Conservation (phyloP, 192 early-diverging fungal species). For the Backusella luteola region DNA sequence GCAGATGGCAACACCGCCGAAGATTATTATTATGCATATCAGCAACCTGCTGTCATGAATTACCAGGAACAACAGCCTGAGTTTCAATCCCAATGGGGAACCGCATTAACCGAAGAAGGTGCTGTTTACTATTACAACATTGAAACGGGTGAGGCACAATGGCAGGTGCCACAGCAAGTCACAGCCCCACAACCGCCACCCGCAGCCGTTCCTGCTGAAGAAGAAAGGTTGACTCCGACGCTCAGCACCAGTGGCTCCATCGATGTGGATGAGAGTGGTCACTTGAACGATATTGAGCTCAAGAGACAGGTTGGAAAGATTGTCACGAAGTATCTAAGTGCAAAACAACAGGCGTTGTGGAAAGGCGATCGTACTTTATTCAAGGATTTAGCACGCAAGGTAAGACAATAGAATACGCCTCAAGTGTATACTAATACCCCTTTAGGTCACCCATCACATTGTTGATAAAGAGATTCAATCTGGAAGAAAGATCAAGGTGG, state of each 20-base stretch:
- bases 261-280: background rate
- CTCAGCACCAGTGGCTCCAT: constrained; percentile 12
- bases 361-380: constrained; percentile 44
- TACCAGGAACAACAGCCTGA: background rate
- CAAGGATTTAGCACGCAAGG: constrained; percentile 52
- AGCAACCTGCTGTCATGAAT: background rate
- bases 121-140: constrained; percentile 52
- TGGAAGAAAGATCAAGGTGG: constrained; percentile 37
- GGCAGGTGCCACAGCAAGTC: constrained; percentile 38
- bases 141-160: constrained; percentile 50
- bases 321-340: constrained; percentile 37
- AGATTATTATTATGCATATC: constrained; percentile 14
- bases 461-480: constrained; percentile 47
- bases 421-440: background rate
- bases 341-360: constrained; percentile 46
- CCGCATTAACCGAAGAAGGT: constrained; percentile 42
- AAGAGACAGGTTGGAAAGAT: constrained; percentile 31
- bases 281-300: constrained; percentile 19
- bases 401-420: constrained; percentile 10
- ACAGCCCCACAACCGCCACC: background rate
- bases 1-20: background rate
- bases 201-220: background rate
- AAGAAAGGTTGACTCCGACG: constrained; percentile 8
- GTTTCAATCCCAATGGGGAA: constrained; percentile 50
- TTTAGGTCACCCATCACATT: constrained; percentile 52